Evolutionary conservation across 208 protist species (phyloP), one percentile per base, ranked within the genome.

Genomic region (Acanthamoeba rhysodes): DNA sequence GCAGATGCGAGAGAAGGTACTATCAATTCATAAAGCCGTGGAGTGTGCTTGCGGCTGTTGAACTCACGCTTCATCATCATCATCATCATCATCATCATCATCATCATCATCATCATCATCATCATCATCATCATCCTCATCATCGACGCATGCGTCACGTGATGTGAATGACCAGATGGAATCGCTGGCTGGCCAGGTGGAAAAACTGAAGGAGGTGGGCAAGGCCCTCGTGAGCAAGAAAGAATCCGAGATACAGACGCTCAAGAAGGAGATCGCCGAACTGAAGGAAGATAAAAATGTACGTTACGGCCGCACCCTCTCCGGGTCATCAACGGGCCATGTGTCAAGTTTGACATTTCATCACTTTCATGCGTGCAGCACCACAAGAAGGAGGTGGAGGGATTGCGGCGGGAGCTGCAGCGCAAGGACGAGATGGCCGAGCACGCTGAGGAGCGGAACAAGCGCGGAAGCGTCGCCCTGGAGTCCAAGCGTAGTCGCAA

Each of bases 151-250:
- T n/a, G n/a, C n/a, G n/a, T n/a, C n/a, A n/a, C n/a, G n/a, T n/a
- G n/a, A n/a, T n/a, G n/a, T n/a, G n/a, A n/a, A n/a, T n/a, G 22
- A 7, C 18, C 57, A 93, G 66, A 78, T 93, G 59, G 64, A 93
- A 78, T 62, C 57, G 62, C 66, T 93, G 37, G 88, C 88, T 24
- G 45, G 66, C 22, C 88, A 93, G n/a, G 88, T 93, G 62, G 68
- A 72, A 34, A 72, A 93, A 32, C 68, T 93, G 68, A 93, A 93
- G 50, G 66, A 72, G 22, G 66, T 93, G 8, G 88, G 88, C 41
- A 93, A 93, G 53, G 53, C 88, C 9, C 59, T 93, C 29, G 53
- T 78, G 24, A 48, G 37, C 32, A 93, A 78, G 88, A 93, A 93
- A 62, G 88, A 93, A 24, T 34, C 37, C 37, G 88, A 93, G 76